Percentiles rank a stretch among this genome's conserved stretches.
Evolutionary conservation across 73 alveolate species (phyloP).

Genomic region (Effrenium voratum): DNA sequence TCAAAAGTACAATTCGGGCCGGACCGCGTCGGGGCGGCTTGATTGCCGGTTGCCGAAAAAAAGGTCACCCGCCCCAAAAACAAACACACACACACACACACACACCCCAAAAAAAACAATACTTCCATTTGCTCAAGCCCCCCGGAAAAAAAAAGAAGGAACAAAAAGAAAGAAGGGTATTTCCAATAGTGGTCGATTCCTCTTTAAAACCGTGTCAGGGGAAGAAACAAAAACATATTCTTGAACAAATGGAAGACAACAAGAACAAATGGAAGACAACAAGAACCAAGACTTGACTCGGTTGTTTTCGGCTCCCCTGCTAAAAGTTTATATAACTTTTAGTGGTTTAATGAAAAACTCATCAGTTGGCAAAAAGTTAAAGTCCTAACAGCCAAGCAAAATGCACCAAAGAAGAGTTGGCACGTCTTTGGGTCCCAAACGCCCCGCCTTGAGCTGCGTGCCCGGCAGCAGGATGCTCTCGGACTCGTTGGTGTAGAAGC

Average conservation of each 20-base stretch:
- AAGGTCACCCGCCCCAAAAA: too few species aligned
- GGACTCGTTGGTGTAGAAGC: conserved; percentile 93
- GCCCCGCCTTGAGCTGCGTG: conserved; percentile 68
- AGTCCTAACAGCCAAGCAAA: neutral
- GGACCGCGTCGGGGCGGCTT: too few species aligned
- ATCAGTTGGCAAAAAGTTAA: neutral
- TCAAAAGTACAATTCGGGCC: too few species aligned
- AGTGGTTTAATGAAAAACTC: neutral
- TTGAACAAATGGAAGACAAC: neutral
- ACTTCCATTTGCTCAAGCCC: too few species aligned
- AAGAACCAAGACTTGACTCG: neutral
- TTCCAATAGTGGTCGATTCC: too few species aligned
- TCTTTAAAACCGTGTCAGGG: too few species aligned
- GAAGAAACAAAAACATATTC: too few species aligned
- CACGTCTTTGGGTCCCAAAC: neutral
- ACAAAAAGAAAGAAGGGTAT: too few species aligned
- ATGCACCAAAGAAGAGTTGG: neutral
- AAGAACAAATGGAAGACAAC: neutral
- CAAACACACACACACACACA: too few species aligned
- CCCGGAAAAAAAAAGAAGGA: too few species aligned
- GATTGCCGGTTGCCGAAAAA: too few species aligned
- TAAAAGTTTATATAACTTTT: neutral
- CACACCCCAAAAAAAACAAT: too few species aligned
- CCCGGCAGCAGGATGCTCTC: conserved; percentile 92
- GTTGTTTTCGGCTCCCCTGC: neutral